Evolutionary conservation across 2,329 filamentous ascomycete genomes (phyloP).

Genomic region (Endoconidiophora laricicola): DNA sequence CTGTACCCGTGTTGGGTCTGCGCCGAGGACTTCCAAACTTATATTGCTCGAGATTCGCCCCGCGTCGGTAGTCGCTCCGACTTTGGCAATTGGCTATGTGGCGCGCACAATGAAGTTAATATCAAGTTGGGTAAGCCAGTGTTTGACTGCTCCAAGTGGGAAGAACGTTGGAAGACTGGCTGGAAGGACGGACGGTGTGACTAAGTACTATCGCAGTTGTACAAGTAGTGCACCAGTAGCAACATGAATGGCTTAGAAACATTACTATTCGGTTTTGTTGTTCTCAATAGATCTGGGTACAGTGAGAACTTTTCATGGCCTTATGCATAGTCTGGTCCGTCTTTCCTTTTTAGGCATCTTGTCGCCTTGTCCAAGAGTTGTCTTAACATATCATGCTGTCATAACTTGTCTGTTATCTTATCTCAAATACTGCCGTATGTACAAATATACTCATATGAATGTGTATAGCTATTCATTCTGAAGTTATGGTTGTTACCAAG

Average conservation of each 20-base stretch:
- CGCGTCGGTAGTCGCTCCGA: slow-evolving; percentile 5
- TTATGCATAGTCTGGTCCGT: background rate
- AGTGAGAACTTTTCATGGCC: background rate
- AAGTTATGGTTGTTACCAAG: no score
- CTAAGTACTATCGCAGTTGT: slow-evolving; percentile 17
- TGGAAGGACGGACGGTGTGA: slow-evolving; percentile 57
- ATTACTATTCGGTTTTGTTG: background rate
- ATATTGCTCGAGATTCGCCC: slow-evolving; percentile 46
- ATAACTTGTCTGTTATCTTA: no score
- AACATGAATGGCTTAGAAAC: background rate
- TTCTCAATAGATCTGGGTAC: background rate
- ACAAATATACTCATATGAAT: no score
- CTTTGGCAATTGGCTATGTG: slow-evolving; percentile 69
- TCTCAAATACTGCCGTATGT: no score
- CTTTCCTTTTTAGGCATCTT: background rate
- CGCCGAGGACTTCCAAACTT: slow-evolving; percentile 75
- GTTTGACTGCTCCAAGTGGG: slow-evolving; percentile 84
- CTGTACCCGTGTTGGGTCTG: slow-evolving; percentile 94
- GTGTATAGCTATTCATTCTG: no score
- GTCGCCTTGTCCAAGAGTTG: no score
- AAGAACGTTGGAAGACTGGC: slow-evolving; percentile 86
- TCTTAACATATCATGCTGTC: no score
- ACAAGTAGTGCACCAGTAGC: no score
- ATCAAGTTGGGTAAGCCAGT: slow-evolving; percentile 73
- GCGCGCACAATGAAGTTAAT: slow-evolving; percentile 78